Conservation (phyloP, 2,329 filamentous ascomycete species). For the Teratosphaeriaceae sp. region DNA sequence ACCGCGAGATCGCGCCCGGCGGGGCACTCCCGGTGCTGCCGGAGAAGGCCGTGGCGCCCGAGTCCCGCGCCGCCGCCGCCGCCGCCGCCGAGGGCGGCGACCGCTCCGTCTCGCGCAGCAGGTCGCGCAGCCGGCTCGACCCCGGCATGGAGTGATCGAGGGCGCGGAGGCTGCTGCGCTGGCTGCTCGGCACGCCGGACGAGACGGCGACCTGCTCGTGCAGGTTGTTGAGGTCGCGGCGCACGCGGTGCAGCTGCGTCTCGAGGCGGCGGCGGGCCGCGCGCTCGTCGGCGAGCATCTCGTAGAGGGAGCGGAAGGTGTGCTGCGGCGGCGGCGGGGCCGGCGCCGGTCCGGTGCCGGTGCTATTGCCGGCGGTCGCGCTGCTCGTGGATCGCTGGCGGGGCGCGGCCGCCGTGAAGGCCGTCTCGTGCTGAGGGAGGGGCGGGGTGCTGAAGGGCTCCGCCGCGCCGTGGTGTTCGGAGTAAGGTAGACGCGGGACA, state of each 20-base stretch:
- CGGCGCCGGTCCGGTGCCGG: neutral
- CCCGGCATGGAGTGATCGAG: slow-evolving; percentile 13
- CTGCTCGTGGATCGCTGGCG: too few species aligned
- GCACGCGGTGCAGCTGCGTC: slow-evolving; percentile 18
- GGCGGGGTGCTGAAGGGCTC: slow-evolving; percentile 1
- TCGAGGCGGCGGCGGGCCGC: slow-evolving; percentile 29
- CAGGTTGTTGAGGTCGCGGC: slow-evolving; percentile 24
- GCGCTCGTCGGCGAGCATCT: slow-evolving; percentile 33
- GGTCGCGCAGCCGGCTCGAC: slow-evolving; percentile 20
- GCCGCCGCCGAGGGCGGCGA: slow-evolving; percentile 3
- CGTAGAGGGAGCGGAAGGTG: slow-evolving; percentile 30
- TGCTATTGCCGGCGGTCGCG: neutral
- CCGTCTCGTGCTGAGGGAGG: neutral
- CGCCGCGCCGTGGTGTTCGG: neutral
- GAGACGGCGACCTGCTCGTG: slow-evolving; percentile 24
- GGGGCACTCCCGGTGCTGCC: neutral
- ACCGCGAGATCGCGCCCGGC: slow-evolving; percentile 15
- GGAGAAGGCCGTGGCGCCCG: neutral
- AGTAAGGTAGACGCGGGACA: neutral
- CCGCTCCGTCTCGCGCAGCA: slow-evolving; percentile 21
- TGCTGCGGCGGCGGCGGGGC: slow-evolving; percentile 7
- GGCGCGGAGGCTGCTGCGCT: slow-evolving; percentile 22
- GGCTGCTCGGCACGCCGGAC: slow-evolving; percentile 16
- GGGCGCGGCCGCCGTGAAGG: neutral
- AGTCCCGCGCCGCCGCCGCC: neutral